Evolutionary conservation across 129 eudicot species (phyloP), one percentile per base, ranked within the genome.

Genomic region (Centrapalus pauciflorus): DNA sequence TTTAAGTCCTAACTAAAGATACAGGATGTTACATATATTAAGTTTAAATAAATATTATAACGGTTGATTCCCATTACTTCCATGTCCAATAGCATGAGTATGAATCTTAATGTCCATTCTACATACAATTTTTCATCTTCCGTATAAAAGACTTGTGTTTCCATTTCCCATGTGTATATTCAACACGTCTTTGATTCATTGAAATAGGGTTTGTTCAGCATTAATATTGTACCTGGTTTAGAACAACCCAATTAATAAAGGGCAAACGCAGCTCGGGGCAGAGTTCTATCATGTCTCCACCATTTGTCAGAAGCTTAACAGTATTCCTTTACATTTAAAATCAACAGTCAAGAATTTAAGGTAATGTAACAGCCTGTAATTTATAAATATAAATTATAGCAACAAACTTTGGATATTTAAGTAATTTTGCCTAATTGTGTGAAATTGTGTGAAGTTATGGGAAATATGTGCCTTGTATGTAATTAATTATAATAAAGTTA

Each of bases 261-360:
- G 98, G 95, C 54, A 82, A 64, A 21, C 98, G 98, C 65, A 92
- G 74, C 77, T 92, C 98, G 59, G 83, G 89, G 77, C 88, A 79
- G 77, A 92, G 95, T 77, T 92, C 96, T 45, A 92, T 61, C 89
- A 88, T 83, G 81, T 92, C 96, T 57, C 98, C 96, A 73, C 95
- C 96, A 34, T 69, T 76, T 7, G 96, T 76, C 81, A 92, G 70
- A 56, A 92, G 77, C 78, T 79, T 92, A 25, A 92, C 91, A 38
- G 80, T 33, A 70, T 78, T 85, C 91, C 98, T 92, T 52, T 73
- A 57, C 32, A 78, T 13, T 32, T 27, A 3, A 71, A 62, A 55
- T n/a, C n/a, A n/a, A n/a, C n/a, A n/a, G n/a, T n/a, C n/a, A n/a
- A n/a, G n/a, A n/a, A n/a, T n/a, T n/a, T n/a, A n/a, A n/a, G n/a